phyloP scores from a whole-genome alignment of 495 filamentous ascomycete genomes.

The Platismatia glauca region DNA sequence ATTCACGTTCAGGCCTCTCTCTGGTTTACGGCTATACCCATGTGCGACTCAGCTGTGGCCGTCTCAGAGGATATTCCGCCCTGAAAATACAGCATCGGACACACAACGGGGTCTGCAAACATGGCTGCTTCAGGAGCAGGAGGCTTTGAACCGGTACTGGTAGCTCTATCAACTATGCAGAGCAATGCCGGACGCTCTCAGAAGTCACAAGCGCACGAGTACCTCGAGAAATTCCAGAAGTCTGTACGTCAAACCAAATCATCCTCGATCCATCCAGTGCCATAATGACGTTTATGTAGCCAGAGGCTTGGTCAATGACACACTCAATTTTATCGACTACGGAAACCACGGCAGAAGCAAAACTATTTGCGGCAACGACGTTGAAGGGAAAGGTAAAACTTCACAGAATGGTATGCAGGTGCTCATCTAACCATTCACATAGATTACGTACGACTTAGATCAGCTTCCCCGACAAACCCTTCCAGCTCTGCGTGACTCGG shows the following conservation, averaged over 20 bases:
- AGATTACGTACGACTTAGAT: constrained; percentile 78
- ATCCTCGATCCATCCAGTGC: neutral
- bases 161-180: constrained; percentile 84
- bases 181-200: constrained; percentile 69
- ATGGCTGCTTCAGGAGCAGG: constrained; percentile 61
- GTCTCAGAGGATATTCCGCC: neutral
- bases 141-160: constrained; percentile 75
- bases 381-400: constrained; percentile 87
- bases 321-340: constrained; percentile 74
- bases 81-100: neutral
- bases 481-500: constrained; percentile 66
- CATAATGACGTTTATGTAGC: constrained; percentile 35
- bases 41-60: neutral
- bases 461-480: constrained; percentile 74
- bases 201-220: constrained; percentile 85
- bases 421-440: constrained; percentile 27
- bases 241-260: constrained; percentile 54
- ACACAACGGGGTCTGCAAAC: constrained; percentile 22
- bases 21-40: neutral
- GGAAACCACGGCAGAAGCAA: constrained; percentile 65
- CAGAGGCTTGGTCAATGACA: constrained; percentile 83
- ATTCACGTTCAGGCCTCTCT: neutral
- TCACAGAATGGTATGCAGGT: constrained; percentile 8
- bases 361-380: constrained; percentile 92
- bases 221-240: constrained; percentile 94